These are phyloP conservation scores for Citrullus mucosospermus DNA, from an alignment of 306 rosid species.

Conservation along the genomic window DNA sequence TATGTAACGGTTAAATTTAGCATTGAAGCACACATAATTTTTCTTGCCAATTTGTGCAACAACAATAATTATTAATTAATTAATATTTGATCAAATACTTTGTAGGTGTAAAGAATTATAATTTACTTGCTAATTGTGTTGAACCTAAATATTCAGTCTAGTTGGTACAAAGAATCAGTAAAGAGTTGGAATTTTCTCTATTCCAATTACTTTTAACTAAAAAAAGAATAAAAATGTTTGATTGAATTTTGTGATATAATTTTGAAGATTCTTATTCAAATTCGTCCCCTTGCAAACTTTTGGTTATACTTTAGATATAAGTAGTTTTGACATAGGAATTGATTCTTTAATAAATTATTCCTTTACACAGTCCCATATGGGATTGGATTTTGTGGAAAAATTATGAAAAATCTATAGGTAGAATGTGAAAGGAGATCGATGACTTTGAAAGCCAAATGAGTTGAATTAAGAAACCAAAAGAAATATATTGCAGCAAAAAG, in stretches of 20 bases:
- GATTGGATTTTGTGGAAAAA: background rate
- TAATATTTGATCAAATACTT: too few relatives aligned
- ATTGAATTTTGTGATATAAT: background rate
- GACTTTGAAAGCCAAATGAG: background rate
- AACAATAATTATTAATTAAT: too few relatives aligned
- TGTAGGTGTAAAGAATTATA: too few relatives aligned
- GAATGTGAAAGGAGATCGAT: background rate
- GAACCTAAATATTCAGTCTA: background rate
- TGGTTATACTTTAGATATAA: background rate
- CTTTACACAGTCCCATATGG: background rate
- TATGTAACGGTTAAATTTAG: too few relatives aligned
- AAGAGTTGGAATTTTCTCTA: background rate
- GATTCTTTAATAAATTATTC: background rate
- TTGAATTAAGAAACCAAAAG: background rate
- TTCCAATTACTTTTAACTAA: background rate
- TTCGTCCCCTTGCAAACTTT: background rate
- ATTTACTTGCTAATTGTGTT: too few relatives aligned
- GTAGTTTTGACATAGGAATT: background rate
- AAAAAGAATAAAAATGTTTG: background rate
- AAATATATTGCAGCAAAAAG: background rate
- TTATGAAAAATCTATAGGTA: background rate
- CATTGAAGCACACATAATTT: too few relatives aligned
- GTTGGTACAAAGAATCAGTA: background rate
- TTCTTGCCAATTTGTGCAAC: too few relatives aligned
- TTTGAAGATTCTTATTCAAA: slow-evolving; percentile 5